Conservation (phyloP, 73 alveolate species). For the Paraurostyla sp. region DNA sequence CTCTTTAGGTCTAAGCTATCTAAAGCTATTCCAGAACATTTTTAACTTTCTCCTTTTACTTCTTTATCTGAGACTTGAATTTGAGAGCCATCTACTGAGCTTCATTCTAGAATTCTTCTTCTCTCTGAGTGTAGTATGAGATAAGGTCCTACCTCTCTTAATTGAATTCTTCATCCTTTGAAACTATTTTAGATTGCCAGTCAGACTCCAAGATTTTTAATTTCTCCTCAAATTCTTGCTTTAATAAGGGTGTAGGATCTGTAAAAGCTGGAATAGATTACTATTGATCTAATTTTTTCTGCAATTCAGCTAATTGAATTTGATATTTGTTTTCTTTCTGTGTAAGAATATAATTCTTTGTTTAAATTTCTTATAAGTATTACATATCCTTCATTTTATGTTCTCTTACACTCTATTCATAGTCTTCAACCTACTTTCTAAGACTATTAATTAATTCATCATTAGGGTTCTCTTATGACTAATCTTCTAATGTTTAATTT, state of each 20-base stretch:
- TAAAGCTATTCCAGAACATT: neutral
- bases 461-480: neutral
- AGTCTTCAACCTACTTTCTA: neutral
- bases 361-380: too few relatives aligned
- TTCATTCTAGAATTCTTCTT: neutral
- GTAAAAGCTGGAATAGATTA: too few relatives aligned
- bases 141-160: neutral
- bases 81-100: conserved; percentile 15
- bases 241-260: too few relatives aligned
- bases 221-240: too few relatives aligned
- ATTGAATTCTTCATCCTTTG: neutral
- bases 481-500: too few relatives aligned
- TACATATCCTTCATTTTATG: neutral
- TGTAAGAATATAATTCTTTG: too few relatives aligned
- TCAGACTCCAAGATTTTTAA: conserved; percentile 18
- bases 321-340: too few relatives aligned
- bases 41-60: conserved; percentile 32
- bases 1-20: neutral
- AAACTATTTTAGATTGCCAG: neutral
- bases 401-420: neutral
- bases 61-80: conserved; percentile 5
- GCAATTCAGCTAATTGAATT: too few relatives aligned
- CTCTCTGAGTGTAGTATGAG: neutral
- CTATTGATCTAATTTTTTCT: too few relatives aligned
- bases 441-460: neutral